Percentiles rank a stretch among this genome's conserved stretches.
Evolutionary conservation across 1,139 yeast species (phyloP).

Genomic region (Suhomyces chickasaworum): DNA sequence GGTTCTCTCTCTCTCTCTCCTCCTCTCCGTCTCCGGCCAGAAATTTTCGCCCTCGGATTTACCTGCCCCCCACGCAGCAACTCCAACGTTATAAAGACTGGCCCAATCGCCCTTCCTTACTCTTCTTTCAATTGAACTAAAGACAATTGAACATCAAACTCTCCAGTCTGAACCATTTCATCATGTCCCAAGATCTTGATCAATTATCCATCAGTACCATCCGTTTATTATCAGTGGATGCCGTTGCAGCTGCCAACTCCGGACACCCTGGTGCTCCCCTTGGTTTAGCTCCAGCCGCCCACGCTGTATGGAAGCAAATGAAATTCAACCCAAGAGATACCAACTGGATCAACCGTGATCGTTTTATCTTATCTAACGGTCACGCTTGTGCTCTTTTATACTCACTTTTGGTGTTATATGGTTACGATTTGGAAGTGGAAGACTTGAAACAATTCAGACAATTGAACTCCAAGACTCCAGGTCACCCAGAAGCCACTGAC

Average conservation of each 20-base stretch:
- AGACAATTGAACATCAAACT: background rate
- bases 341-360: slow-evolving; percentile 90
- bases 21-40: slow-evolving; percentile 4
- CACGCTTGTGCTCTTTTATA: slow-evolving; percentile 94
- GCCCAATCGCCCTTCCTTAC: background rate
- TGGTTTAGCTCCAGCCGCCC: slow-evolving; percentile 83
- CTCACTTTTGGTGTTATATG: slow-evolving; percentile 81
- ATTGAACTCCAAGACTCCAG: slow-evolving; percentile 89
- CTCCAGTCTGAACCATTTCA: slow-evolving; percentile 1
- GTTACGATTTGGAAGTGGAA: slow-evolving; percentile 78
- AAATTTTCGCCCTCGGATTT: slow-evolving; percentile 12
- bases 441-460: slow-evolving; percentile 94
- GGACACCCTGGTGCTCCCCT: slow-evolving; percentile 99
- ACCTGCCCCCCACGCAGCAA: slow-evolving; percentile 12
- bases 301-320: slow-evolving; percentile 78
- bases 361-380: slow-evolving; percentile 95
- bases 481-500: slow-evolving; percentile 85
- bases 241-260: slow-evolving; percentile 85
- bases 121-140: slow-evolving; percentile 1
- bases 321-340: slow-evolving; percentile 90
- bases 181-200: slow-evolving; percentile 53
- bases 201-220: slow-evolving; percentile 81
- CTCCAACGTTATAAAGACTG: slow-evolving; percentile 7
- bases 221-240: slow-evolving; percentile 88
- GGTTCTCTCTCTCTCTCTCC: background rate